Conservation (phyloP, 345 rosid species). For the Eucalyptus sp. region DNA sequence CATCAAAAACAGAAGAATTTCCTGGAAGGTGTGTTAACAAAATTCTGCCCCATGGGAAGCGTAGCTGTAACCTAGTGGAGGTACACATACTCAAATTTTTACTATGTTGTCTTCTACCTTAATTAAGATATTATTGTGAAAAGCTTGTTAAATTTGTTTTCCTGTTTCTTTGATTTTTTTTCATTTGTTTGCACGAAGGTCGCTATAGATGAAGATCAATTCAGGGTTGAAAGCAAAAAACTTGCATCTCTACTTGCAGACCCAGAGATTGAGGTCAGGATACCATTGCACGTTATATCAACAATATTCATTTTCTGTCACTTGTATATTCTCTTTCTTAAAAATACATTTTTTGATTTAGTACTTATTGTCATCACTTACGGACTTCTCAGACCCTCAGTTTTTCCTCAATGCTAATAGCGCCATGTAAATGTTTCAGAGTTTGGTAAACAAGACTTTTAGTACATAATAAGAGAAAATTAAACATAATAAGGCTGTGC, state of each 20-base stretch:
- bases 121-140: background rate
- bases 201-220: conserved; percentile 57
- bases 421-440: background rate
- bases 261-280: conserved; percentile 87
- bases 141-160: background rate
- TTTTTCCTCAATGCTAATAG: background rate
- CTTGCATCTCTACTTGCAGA: conserved; percentile 82
- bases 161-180: background rate
- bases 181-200: conserved; percentile 2
- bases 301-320: background rate
- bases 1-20: conserved; percentile 42
- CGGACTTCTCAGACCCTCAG: background rate
- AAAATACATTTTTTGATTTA: background rate
- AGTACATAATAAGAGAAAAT: background rate
- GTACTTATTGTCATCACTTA: background rate
- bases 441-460: background rate
- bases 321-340: background rate
- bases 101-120: background rate
- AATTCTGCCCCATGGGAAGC: conserved; percentile 82
- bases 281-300: background rate
- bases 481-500: background rate
- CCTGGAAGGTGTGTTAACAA: conserved; percentile 81
- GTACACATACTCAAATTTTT: conserved; percentile 8
- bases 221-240: conserved; percentile 56
- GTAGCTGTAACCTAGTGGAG: conserved; percentile 65